Base-by-base conservation (phyloP, 352 stramenopile species). In the Phytophthora agathidicida region DNA sequence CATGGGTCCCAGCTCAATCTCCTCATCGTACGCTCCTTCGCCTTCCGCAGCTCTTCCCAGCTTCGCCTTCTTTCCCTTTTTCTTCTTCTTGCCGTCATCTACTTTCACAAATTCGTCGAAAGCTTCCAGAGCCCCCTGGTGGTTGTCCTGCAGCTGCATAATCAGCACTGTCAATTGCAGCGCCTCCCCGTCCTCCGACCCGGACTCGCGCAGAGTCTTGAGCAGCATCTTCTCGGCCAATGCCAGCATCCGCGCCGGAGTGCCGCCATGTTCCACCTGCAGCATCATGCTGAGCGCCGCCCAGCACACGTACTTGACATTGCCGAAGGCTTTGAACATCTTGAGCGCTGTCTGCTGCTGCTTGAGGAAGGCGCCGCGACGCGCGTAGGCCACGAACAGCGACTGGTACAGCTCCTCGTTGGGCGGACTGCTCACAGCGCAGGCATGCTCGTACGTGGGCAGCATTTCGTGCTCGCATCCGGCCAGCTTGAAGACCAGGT, bases 291-390 rank as follows among this genome's bases (percentile, higher is more conserved):
- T 89, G 45, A 91, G 53, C 36, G 79, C 78, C 7, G 83, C 86
- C 83, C 86, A 95, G 66, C 82, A 91, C 39, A 95, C 71, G 67
- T 91, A 91, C 61, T 89, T 91, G 27, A 80, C 61, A 22, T 78
- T 87, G 23, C 59, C 65, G 43, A 93, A 93, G 1, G 76, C 62
- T 63, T 92, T 92, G 62, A 86, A 91, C 80, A 95, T 91, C 60
- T 93, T 93, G 53, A 93, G 76, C 49, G 83, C 86, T 13, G 84
- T 93, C 54, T 95, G 86, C 70, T 95, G 86, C 62, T 95, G 86
- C 73, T 95, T 91, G 53, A 93, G 78, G 44, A 91, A 90, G 42
- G 76, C 78, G 4, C 81, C 71, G 27, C 77, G 68, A 7, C 79
- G 71, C 28, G 68, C 78, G 51, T 93, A 95, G 13, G 68, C 69